A percentile compares a stretch with the other conserved stretches of the same genome.
Conservation (phyloP, 371 early-diverging fungal genomes). For the Umbelopsis sp. region DNA sequence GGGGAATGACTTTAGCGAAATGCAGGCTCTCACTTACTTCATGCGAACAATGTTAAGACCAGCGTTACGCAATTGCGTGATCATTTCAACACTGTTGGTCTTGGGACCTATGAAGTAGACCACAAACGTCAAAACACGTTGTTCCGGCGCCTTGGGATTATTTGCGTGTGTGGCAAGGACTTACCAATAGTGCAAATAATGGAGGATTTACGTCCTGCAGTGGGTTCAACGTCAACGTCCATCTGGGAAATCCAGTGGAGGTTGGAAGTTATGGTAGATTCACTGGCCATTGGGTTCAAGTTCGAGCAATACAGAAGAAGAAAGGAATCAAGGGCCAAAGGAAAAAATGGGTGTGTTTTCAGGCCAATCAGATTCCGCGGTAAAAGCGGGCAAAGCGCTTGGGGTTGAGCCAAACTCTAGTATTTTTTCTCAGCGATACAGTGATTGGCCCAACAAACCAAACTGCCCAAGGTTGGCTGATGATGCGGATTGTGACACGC, state of each 20-base stretch:
- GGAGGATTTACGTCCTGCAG: conserved; percentile 74
- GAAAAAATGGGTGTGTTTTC: neutral
- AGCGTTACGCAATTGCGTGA: conserved; percentile 83
- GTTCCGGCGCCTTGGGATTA: too few species aligned
- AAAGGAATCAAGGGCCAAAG: neutral
- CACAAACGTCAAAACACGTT: neutral
- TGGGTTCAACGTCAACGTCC: conserved; percentile 65
- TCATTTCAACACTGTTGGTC: conserved; percentile 84
- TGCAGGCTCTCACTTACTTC: conserved; percentile 31
- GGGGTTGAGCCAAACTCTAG: too few species aligned
- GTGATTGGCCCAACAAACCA: too few species aligned
- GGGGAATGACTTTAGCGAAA: neutral
- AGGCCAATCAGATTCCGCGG: neutral
- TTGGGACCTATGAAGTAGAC: conserved; percentile 66
- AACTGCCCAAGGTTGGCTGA: too few species aligned
- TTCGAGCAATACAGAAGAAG: neutral
- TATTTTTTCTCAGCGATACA: too few species aligned
- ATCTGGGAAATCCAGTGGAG: conserved; percentile 80
- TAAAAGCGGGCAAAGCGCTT: neutral
- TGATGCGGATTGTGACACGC: too few species aligned
- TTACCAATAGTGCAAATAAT: conserved; percentile 85
- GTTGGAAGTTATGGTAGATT: conserved; percentile 43
- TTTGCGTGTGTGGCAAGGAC: neutral
- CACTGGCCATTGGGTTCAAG: conserved; percentile 1
- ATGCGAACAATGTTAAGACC: conserved; percentile 97